Percentiles rank a stretch among this genome's conserved stretches.
These are phyloP conservation scores for Dryas drummondii DNA, from an alignment of 306 rosid species.

Conservation along the genomic window DNA sequence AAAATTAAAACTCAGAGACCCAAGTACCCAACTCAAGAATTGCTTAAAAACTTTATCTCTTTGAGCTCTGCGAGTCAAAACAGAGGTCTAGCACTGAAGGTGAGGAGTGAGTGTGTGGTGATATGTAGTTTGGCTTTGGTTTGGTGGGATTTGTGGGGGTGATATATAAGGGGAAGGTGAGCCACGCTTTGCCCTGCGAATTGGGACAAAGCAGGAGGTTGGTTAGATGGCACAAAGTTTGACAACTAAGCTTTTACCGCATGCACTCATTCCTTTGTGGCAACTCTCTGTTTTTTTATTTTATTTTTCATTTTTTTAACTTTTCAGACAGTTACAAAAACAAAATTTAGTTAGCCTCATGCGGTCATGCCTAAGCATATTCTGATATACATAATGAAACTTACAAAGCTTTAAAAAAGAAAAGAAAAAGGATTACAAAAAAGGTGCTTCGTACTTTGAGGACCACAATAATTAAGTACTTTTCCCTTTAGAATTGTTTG, in stretches of 20 bases:
- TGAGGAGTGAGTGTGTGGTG: conserved; percentile 11
- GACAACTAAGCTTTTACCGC: conserved; percentile 40
- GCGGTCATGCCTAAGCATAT: neutral
- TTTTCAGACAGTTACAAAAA: neutral
- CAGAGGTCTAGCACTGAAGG: neutral
- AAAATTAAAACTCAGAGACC: conserved; percentile 7
- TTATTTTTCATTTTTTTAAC: neutral
- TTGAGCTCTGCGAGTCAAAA: neutral
- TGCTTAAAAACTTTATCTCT: neutral
- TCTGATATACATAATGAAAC: too few relatives aligned
- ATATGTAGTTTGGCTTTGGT: conserved; percentile 24
- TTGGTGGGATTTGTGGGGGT: conserved; percentile 31
- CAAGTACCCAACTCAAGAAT: neutral
- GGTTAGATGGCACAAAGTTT: conserved; percentile 49
- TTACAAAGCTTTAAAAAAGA: too few relatives aligned
- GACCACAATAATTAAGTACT: too few relatives aligned
- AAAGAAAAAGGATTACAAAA: too few relatives aligned
- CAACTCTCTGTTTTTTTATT: neutral
- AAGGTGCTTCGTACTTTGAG: too few relatives aligned
- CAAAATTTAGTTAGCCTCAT: conserved; percentile 5
- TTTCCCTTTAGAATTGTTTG: too few relatives aligned
- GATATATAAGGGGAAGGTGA: conserved; percentile 41
- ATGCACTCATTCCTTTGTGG: conserved; percentile 1
- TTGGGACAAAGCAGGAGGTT: conserved; percentile 11
- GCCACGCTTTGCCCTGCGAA: conserved; percentile 41